These are phyloP conservation scores for Ogataea minuta DNA, from an alignment of 805 yeast species.

Conservation along the genomic window DNA sequence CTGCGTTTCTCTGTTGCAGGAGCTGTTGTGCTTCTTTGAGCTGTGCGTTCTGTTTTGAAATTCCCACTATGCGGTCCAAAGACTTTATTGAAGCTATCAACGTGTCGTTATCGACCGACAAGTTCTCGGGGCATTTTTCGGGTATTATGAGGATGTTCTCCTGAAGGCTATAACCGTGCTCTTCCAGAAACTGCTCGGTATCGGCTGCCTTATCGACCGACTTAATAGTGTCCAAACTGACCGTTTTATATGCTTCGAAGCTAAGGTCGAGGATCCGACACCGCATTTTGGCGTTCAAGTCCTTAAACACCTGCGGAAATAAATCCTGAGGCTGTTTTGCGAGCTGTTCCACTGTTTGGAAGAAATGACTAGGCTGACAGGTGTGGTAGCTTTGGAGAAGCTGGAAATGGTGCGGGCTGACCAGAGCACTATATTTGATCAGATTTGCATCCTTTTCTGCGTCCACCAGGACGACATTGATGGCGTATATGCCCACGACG, in stretches of 20 bases:
- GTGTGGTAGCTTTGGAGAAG: constrained; percentile 18
- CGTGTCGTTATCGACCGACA: constrained; percentile 1
- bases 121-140: not conserved
- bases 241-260: not conserved
- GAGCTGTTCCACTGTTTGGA: constrained; percentile 10
- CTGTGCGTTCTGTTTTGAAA: constrained; percentile 1
- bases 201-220: constrained; percentile 1
- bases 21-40: constrained; percentile 4
- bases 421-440: constrained; percentile 12
- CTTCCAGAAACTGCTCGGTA: constrained; percentile 11
- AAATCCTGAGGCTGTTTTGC: not conserved
- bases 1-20: not conserved
- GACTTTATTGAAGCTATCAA: constrained; percentile 6
- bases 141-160: constrained; percentile 3
- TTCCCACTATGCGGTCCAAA: constrained; percentile 3
- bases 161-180: constrained; percentile 11
- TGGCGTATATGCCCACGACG: constrained; percentile 18
- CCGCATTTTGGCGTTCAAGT: constrained; percentile 14
- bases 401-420: constrained; percentile 8
- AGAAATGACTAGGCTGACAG: constrained; percentile 12
- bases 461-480: constrained; percentile 15
- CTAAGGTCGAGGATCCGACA: constrained; percentile 5
- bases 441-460: constrained; percentile 13
- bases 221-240: constrained; percentile 4
- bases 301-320: constrained; percentile 9